A percentile compares a stretch with the other conserved stretches of the same genome.
Evolutionary conservation across 306 rosid species (phyloP).

Genomic region (Rosa lucieae): DNA sequence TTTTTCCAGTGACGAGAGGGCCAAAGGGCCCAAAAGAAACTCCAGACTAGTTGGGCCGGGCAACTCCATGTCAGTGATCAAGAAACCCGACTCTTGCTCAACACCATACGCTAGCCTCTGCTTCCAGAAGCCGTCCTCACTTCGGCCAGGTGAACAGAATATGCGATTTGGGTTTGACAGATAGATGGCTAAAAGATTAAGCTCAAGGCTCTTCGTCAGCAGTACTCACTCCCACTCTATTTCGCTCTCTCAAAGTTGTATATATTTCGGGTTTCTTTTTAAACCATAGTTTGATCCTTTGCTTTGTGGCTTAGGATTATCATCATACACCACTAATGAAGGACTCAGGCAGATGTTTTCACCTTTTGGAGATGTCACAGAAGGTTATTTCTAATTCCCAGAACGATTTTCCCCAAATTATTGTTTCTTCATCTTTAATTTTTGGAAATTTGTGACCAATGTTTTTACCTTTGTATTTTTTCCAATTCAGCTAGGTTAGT

Average conservation of each 20-base stretch:
- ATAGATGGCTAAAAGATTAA: conserved; percentile 50
- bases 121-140: background rate
- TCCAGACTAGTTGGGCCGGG: background rate
- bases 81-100: background rate
- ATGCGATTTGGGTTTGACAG: background rate
- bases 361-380: conserved; percentile 53
- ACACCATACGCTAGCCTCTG: background rate
- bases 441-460: background rate
- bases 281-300: conserved; percentile 1
- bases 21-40: background rate
- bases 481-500: conserved; percentile 47
- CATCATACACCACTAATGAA: conserved; percentile 52
- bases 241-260: background rate
- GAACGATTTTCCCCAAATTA: background rate
- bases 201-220: conserved; percentile 51
- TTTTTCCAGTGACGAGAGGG: too few relatives aligned
- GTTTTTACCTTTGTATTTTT: background rate
- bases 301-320: conserved; percentile 49
- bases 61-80: background rate
- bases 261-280: background rate
- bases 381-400: conserved; percentile 37
- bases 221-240: conserved; percentile 33
- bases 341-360: conserved; percentile 53
- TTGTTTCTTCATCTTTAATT: background rate
- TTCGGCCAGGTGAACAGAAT: background rate